Conservation (phyloP, 345 rosid genomes). For the Eucalyptus sideroxylon region DNA sequence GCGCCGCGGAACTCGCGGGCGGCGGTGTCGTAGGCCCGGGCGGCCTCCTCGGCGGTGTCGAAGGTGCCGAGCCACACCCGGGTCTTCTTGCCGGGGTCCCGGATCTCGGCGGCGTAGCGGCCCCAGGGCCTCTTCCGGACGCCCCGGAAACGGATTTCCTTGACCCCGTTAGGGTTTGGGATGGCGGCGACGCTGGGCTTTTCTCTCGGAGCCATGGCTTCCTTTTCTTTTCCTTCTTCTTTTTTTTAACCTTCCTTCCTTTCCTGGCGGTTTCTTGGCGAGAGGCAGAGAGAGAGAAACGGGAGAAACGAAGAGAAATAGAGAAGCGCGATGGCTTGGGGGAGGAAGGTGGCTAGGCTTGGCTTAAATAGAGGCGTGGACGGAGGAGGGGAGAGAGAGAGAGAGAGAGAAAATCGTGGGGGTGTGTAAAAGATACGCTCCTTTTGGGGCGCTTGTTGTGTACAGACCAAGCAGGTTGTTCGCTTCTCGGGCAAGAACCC, state of each 20-base stretch:
- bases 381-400: background rate
- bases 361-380: background rate
- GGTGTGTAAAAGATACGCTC: constrained; percentile 1
- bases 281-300: background rate
- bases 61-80: constrained; percentile 95
- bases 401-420: background rate
- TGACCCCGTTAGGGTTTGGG: background rate
- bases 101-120: constrained; percentile 93
- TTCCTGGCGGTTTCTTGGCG: background rate
- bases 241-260: too few relatives aligned
- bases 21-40: constrained; percentile 82
- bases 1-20: constrained; percentile 84
- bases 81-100: constrained; percentile 88
- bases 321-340: background rate
- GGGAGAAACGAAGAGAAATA: background rate
- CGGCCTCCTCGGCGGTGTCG: constrained; percentile 85
- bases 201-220: constrained; percentile 35
- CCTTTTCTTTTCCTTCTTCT: too few relatives aligned
- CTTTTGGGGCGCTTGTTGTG: constrained; percentile 9
- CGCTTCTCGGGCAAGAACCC: background rate
- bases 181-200: constrained; percentile 10
- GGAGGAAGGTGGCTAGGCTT: background rate
- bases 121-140: constrained; percentile 96
- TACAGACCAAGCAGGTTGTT: background rate
- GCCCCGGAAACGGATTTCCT: constrained; percentile 77